Evolutionary conservation across 805 yeast genomes (phyloP).

Genomic region (Soucietia sequanensis): DNA sequence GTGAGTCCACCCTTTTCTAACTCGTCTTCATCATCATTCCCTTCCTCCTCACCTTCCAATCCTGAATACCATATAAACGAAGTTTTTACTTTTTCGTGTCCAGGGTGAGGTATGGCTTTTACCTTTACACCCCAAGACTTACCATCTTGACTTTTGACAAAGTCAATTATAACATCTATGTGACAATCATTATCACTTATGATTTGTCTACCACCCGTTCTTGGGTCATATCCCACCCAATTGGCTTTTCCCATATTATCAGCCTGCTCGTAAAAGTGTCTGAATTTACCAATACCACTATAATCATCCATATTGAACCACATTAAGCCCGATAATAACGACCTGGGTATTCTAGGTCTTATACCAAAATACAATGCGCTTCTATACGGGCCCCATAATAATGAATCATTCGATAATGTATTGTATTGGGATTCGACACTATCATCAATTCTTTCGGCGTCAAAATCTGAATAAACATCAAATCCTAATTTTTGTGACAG

Average conservation of each 20-base stretch:
- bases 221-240: conserved; percentile 86
- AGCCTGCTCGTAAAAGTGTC: conserved; percentile 74
- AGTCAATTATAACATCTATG: conserved; percentile 64
- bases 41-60: conserved; percentile 54
- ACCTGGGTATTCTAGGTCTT: conserved; percentile 75
- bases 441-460: no score
- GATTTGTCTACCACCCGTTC: conserved; percentile 79
- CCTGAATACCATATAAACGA: conserved; percentile 79
- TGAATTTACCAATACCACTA: conserved; percentile 51
- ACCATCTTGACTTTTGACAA: conserved; percentile 69
- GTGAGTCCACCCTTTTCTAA: conserved; percentile 6
- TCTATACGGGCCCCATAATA: conserved; percentile 89
- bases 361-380: conserved; percentile 85
- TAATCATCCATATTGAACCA: conserved; percentile 75
- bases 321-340: conserved; percentile 76
- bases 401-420: conserved; percentile 20
- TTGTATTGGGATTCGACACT: conserved; percentile 14
- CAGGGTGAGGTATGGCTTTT: conserved; percentile 58
- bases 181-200: conserved; percentile 67
- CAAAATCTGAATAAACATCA: conserved; percentile 50
- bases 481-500: conserved; percentile 18
- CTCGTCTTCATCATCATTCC: conserved; percentile 8
- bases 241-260: conserved; percentile 74
- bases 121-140: conserved; percentile 81
- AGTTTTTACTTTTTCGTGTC: conserved; percentile 48